Evolutionary conservation across 2,329 filamentous ascomycete genomes (phyloP).

Genomic region (Colletotrichum acutatum): DNA sequence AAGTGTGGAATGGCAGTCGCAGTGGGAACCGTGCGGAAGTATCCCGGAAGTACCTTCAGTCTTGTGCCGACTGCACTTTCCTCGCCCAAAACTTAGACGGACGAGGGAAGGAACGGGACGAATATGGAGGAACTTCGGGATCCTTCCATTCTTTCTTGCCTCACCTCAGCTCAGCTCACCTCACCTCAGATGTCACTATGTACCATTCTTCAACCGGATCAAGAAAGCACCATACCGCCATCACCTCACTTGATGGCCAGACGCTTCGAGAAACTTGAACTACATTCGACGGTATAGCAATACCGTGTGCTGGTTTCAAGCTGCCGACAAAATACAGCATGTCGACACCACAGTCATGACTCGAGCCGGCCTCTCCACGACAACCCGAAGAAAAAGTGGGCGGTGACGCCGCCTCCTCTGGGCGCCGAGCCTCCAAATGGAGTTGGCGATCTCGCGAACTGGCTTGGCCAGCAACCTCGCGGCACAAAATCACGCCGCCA

Average conservation of each 20-base stretch:
- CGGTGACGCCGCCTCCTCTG: slow-evolving; percentile 26
- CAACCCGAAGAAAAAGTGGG: slow-evolving; percentile 26
- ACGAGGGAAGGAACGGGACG: neutral
- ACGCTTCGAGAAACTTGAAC: slow-evolving; percentile 28
- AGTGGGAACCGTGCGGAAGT: slow-evolving; percentile 21
- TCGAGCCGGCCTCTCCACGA: slow-evolving; percentile 3
- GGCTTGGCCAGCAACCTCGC: slow-evolving; percentile 27
- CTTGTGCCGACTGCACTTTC: neutral
- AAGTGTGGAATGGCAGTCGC: neutral
- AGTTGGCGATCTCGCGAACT: slow-evolving; percentile 30
- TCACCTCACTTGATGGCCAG: neutral
- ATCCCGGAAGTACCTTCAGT: slow-evolving; percentile 16
- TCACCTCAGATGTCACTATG: neutral
- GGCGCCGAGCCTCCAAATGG: slow-evolving; percentile 32
- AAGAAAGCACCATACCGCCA: neutral
- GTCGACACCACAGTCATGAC: slow-evolving; percentile 9
- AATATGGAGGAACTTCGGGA: slow-evolving; percentile 2
- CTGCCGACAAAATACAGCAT: neutral
- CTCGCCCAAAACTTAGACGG: too few species aligned
- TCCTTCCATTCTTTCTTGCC: neutral
- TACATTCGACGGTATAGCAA: neutral
- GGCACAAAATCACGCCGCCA: slow-evolving; percentile 25
- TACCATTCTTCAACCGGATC: neutral
- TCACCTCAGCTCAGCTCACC: neutral
- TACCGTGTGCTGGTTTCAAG: neutral